These are phyloP conservation scores for Exsudoporus frostii DNA, from an alignment of 768 basidiomycete species.

Conservation along the genomic window DNA sequence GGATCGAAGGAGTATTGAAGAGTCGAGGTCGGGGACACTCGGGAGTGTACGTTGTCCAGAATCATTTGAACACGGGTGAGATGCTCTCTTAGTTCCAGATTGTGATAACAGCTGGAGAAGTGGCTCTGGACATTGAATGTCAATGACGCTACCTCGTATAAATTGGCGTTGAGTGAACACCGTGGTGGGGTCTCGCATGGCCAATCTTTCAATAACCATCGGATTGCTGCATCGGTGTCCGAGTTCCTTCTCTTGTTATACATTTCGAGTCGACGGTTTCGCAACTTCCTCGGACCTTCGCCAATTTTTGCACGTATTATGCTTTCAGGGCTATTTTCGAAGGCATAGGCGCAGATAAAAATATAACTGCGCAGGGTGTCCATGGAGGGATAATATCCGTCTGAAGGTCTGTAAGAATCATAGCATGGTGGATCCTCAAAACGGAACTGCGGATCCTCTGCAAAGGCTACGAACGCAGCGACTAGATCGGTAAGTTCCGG, in stretches of 20 bases:
- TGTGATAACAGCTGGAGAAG: conserved; percentile 18
- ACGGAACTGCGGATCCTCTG: conserved; percentile 6
- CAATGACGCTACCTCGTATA: conserved; percentile 5
- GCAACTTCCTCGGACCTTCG: not conserved
- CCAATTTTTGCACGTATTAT: not conserved
- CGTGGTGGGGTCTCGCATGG: conserved; percentile 15
- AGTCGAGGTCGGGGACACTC: not conserved
- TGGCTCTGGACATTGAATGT: not conserved
- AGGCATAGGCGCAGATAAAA: not conserved
- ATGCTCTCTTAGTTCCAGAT: conserved; percentile 11
- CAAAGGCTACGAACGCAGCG: conserved; percentile 33
- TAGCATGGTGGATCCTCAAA: conserved; percentile 15
- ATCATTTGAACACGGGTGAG: conserved; percentile 7
- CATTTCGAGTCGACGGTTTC: not conserved
- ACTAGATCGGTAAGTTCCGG: conserved; percentile 13
- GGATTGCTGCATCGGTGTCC: not conserved
- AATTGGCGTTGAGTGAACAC: not conserved
- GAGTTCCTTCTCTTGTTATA: conserved; percentile 3
- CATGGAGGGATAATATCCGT: conserved; percentile 5
- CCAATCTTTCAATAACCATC: conserved; percentile 10
- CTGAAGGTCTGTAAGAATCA: conserved; percentile 8
- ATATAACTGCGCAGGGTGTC: not conserved
- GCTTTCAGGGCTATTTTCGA: conserved; percentile 16
- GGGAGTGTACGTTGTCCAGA: not conserved
- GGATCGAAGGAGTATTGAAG: conserved; percentile 6